Evolutionary conservation across 495 filamentous ascomycete genomes (phyloP).

Genomic region (Hypoxylon trugodes): DNA sequence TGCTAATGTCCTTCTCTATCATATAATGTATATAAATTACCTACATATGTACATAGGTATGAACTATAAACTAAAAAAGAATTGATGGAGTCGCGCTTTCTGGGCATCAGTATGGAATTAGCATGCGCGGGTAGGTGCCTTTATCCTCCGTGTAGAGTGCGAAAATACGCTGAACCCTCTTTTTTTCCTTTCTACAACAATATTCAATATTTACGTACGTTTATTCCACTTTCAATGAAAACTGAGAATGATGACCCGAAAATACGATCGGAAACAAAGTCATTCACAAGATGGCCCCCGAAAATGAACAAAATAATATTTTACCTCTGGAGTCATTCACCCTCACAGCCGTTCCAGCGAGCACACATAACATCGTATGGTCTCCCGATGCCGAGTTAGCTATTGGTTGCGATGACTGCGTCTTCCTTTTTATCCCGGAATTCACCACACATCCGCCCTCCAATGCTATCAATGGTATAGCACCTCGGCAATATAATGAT

Average conservation of each 20-base stretch:
- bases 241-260: constrained; percentile 2
- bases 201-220: too few relatives aligned
- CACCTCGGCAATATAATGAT: constrained; percentile 37
- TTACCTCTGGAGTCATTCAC: constrained; percentile 55
- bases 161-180: too few relatives aligned
- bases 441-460: constrained; percentile 47
- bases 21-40: too few relatives aligned
- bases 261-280: not conserved
- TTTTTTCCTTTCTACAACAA: too few relatives aligned
- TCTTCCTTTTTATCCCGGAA: constrained; percentile 57
- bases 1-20: too few relatives aligned
- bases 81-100: too few relatives aligned
- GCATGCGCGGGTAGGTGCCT: too few relatives aligned
- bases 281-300: constrained; percentile 19
- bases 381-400: constrained; percentile 60
- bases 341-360: constrained; percentile 51
- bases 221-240: too few relatives aligned
- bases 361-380: constrained; percentile 56
- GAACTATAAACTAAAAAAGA: too few relatives aligned
- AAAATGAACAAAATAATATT: constrained; percentile 22
- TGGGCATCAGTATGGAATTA: too few relatives aligned
- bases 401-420: constrained; percentile 57
- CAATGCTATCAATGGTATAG: not conserved
- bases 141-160: too few relatives aligned
- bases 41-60: too few relatives aligned